A percentile compares a stretch with the other conserved stretches of the same genome.
These are phyloP conservation scores for Geotrichum bryndzae DNA, from an alignment of 1,139 yeast species.

Conservation along the genomic window DNA sequence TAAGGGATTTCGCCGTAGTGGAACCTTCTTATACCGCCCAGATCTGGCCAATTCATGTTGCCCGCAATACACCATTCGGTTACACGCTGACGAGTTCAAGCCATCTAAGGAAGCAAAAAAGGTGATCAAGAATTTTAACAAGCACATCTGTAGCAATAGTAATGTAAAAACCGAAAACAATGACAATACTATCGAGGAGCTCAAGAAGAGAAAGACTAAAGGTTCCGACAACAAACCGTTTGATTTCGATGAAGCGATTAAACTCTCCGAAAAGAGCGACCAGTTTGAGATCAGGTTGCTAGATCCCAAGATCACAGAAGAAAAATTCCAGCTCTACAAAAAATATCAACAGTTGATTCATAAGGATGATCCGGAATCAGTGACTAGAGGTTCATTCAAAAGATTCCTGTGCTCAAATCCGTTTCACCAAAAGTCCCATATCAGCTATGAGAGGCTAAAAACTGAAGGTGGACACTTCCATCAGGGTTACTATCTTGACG, in stretches of 20 bases:
- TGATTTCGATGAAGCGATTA: conserved; percentile 2
- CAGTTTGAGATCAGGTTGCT: conserved; percentile 50
- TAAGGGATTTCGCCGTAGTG: conserved; percentile 75
- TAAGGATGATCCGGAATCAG: conserved; percentile 49
- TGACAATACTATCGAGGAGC: neutral
- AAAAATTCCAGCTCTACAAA: conserved; percentile 59
- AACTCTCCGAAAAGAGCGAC: neutral
- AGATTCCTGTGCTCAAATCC: conserved; percentile 6
- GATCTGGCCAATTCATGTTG: conserved; percentile 74
- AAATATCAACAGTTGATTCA: conserved; percentile 69
- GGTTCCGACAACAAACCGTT: neutral
- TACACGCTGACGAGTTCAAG: conserved; percentile 44
- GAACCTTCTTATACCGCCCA: conserved; percentile 64
- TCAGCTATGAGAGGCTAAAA: conserved; percentile 25
- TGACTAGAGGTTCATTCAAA: conserved; percentile 27
- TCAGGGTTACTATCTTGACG: conserved; percentile 68
- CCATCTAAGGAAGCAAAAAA: conserved; percentile 64
- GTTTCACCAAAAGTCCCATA: neutral
- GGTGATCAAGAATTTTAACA: conserved; percentile 55
- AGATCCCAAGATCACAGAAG: conserved; percentile 48
- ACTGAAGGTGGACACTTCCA: conserved; percentile 51
- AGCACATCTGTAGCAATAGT: conserved; percentile 20
- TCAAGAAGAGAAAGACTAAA: neutral
- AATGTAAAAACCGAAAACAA: neutral
- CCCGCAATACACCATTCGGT: conserved; percentile 72